These are phyloP conservation scores for Phlegmacium glaucopus DNA, from an alignment of 768 basidiomycete genomes.

Conservation along the genomic window DNA sequence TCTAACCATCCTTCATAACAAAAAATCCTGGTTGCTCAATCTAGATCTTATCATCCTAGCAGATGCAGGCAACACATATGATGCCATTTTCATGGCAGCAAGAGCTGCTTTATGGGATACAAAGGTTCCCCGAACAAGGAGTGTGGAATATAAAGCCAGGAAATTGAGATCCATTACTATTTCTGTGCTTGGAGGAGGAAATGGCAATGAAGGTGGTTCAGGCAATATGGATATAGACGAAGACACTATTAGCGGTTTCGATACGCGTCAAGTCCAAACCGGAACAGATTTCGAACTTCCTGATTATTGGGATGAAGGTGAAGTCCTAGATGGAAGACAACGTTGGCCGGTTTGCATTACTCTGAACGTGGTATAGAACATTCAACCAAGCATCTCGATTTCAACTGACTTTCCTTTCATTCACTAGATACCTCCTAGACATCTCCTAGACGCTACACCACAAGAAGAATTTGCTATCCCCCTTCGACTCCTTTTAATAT, in stretches of 20 bases:
- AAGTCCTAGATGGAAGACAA: conserved; percentile 55
- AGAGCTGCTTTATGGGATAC: conserved; percentile 81
- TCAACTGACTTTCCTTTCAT: neutral
- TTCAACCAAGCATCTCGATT: neutral
- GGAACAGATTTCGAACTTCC: conserved; percentile 83
- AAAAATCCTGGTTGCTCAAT: conserved; percentile 73
- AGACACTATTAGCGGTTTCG: conserved; percentile 49
- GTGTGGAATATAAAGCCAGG: conserved; percentile 60
- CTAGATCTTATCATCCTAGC: conserved; percentile 74
- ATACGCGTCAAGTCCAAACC: conserved; percentile 44
- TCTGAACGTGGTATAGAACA: conserved; percentile 64
- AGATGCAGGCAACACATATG: conserved; percentile 72
- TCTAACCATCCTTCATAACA: conserved; percentile 52
- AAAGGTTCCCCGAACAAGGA: conserved; percentile 70
- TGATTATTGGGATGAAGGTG: conserved; percentile 88
- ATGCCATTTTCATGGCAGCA: conserved; percentile 77
- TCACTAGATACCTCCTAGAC: conserved; percentile 48
- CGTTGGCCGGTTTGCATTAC: conserved; percentile 77
- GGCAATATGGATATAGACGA: conserved; percentile 59
- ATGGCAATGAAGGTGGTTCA: conserved; percentile 12
- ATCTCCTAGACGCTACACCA: conserved; percentile 72
- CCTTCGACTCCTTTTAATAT: conserved; percentile 57
- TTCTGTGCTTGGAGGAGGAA: conserved; percentile 4
- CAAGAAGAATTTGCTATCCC: conserved; percentile 71
- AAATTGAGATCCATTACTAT: conserved; percentile 8